Conservation (phyloP, 768 basidiomycete species). For the Glaciozyma antarctica region DNA sequence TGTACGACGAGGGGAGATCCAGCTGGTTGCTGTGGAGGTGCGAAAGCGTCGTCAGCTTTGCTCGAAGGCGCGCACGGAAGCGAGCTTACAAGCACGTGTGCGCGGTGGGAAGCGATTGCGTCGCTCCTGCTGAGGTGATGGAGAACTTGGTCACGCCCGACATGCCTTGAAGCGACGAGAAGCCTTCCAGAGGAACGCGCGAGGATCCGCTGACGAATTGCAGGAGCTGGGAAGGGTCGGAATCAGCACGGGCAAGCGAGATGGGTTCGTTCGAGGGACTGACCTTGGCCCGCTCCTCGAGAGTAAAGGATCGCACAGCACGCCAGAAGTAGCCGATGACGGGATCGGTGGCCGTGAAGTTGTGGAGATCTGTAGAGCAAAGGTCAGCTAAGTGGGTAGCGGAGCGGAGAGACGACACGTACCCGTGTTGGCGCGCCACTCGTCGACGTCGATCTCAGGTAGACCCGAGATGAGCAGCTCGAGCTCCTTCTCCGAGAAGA, state of each 20-base stretch:
- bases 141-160: conserved; percentile 33
- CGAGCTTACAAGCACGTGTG: conserved; percentile 36
- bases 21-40: conserved; percentile 23
- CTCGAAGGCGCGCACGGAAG: neutral
- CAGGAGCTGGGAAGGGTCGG: conserved; percentile 48
- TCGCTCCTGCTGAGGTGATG: conserved; percentile 23
- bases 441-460: conserved; percentile 97
- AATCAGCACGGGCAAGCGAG: neutral
- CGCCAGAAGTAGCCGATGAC: conserved; percentile 99
- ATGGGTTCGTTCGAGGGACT: neutral
- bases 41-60: conserved; percentile 9
- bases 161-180: conserved; percentile 70
- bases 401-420: no score
- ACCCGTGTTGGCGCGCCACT: conserved; percentile 76
- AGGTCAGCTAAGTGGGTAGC: neutral
- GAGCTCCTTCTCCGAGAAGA: conserved; percentile 90
- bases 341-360: conserved; percentile 69
- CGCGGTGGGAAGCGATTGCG: conserved; percentile 15
- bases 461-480: conserved; percentile 82
- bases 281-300: conserved; percentile 82
- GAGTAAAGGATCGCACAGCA: conserved; percentile 90
- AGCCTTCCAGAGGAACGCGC: conserved; percentile 86
- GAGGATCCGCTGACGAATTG: conserved; percentile 85
- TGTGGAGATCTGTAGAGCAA: conserved; percentile 59
- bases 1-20: conserved; percentile 76